Conservation (phyloP, 139 green algal genomes). For the Edaphochlamys debaryana region DNA sequence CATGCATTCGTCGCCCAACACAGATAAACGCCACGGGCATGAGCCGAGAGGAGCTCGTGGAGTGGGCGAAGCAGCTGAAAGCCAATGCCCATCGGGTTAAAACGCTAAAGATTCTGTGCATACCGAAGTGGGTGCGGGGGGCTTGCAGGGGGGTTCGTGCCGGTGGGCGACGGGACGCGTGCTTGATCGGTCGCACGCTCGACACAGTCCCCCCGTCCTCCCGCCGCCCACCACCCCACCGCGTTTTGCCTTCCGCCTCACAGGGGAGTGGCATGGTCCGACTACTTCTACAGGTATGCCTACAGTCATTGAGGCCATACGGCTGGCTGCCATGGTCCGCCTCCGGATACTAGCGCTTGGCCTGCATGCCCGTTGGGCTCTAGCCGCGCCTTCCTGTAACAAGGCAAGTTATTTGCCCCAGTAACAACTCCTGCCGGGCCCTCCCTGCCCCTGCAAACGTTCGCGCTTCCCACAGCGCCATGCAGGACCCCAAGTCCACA, state of each 20-base stretch:
- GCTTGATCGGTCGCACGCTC: too few species aligned
- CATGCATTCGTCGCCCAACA: too few species aligned
- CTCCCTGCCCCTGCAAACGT: neutral
- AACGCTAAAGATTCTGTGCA: slow-evolving; percentile 11
- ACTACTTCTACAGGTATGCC: neutral
- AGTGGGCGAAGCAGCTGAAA: slow-evolving; percentile 17
- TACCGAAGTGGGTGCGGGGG: slow-evolving; percentile 12
- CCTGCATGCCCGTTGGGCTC: neutral
- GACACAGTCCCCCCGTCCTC: neutral
- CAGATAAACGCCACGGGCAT: slow-evolving; percentile 46
- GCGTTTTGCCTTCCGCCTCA: too few species aligned
- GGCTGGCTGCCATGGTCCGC: too few species aligned
- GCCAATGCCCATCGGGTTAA: neutral
- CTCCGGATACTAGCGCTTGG: too few species aligned
- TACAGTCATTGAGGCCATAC: neutral
- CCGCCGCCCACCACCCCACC: too few species aligned
- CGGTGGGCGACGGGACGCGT: too few species aligned
- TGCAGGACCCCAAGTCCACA: neutral
- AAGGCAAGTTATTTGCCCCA: neutral
- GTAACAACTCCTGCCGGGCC: neutral
- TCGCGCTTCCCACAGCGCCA: neutral
- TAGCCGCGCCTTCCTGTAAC: neutral
- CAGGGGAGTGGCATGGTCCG: neutral
- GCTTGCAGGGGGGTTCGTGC: too few species aligned
- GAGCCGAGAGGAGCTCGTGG: slow-evolving; percentile 18